phyloP scores from a whole-genome alignment of 768 basidiomycete genomes.

The Mrakia frigida region DNA sequence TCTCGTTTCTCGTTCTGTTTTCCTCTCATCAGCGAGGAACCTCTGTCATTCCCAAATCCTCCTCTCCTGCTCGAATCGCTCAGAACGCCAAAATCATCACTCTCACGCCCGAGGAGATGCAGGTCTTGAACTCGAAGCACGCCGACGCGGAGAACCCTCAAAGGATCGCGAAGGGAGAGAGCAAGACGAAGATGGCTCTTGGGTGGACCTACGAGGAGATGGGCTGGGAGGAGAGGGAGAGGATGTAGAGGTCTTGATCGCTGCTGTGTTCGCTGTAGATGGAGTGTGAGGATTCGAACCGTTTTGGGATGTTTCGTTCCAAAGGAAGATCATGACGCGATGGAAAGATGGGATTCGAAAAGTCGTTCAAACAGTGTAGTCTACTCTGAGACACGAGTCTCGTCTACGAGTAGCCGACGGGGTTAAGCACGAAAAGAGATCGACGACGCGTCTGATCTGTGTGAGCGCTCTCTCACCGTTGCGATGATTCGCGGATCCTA shows the following conservation, averaged over 20 bases:
- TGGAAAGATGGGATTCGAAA: too few relatives aligned
- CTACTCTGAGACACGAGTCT: too few relatives aligned
- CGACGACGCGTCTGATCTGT: too few relatives aligned
- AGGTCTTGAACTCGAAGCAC: conserved; percentile 6
- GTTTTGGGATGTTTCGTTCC: too few relatives aligned
- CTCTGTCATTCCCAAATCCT: conserved; percentile 79
- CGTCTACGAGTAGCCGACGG: too few relatives aligned
- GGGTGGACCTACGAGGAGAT: conserved; percentile 48
- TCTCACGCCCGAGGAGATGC: conserved; percentile 33
- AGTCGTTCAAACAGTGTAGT: too few relatives aligned
- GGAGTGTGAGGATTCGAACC: too few relatives aligned
- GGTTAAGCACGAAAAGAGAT: too few relatives aligned
- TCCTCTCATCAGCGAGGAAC: conserved; percentile 14
- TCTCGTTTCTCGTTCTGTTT: background rate
- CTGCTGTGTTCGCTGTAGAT: too few relatives aligned
- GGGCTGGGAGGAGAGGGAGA: conserved; percentile 38
- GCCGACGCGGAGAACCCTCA: background rate
- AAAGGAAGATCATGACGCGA: too few relatives aligned
- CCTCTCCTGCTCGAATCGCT: conserved; percentile 52
- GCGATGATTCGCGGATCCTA: too few relatives aligned
- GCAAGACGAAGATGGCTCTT: conserved; percentile 35
- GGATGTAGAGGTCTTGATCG: background rate
- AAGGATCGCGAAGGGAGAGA: background rate
- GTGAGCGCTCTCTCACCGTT: too few relatives aligned
- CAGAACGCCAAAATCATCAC: conserved; percentile 31